A percentile compares a stretch with the other conserved stretches of the same genome.
phyloP scores from a whole-genome alignment of 164 flowering plant genomes.

The Aristolochia contorta region DNA sequence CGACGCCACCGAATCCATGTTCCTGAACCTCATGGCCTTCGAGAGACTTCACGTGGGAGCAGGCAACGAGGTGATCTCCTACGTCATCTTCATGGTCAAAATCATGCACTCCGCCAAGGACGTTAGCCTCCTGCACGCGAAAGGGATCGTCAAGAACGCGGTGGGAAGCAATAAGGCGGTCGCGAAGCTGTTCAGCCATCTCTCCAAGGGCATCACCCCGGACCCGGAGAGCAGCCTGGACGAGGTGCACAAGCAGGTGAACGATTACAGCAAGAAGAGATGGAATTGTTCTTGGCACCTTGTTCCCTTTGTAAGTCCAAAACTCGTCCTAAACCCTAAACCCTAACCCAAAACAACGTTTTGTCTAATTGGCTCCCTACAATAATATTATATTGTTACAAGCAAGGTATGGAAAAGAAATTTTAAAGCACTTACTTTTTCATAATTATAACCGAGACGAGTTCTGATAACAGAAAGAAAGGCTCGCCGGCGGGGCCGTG shows the following conservation, averaged over 20 bases:
- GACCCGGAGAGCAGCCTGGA: constrained; percentile 29
- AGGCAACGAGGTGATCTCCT: constrained; percentile 42
- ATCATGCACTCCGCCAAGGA: constrained; percentile 39
- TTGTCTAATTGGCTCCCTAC: no score
- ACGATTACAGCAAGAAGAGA: constrained; percentile 27
- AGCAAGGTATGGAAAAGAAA: no score
- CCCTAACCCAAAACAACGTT: no score
- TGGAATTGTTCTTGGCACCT: no score
- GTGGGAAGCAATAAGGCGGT: constrained; percentile 51
- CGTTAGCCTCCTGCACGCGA: constrained; percentile 29
- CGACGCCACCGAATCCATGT: constrained; percentile 33
- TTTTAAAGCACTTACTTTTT: no score
- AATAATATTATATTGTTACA: no score
- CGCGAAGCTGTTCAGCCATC: constrained; percentile 40
- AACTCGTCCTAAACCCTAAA: no score
- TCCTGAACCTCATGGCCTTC: constrained; percentile 48
- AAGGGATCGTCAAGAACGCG: constrained; percentile 37
- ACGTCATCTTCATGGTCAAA: constrained; percentile 49
- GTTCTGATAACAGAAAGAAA: no score
- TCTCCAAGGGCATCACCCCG: constrained; percentile 31
- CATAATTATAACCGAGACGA: no score
- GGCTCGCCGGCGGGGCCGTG: no score
- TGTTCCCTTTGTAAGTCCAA: no score
- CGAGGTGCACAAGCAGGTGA: constrained; percentile 26
- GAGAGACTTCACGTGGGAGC: constrained; percentile 45